These are phyloP conservation scores for Venturia oleaginea DNA, from an alignment of 2,329 filamentous ascomycete genomes.

Conservation along the genomic window DNA sequence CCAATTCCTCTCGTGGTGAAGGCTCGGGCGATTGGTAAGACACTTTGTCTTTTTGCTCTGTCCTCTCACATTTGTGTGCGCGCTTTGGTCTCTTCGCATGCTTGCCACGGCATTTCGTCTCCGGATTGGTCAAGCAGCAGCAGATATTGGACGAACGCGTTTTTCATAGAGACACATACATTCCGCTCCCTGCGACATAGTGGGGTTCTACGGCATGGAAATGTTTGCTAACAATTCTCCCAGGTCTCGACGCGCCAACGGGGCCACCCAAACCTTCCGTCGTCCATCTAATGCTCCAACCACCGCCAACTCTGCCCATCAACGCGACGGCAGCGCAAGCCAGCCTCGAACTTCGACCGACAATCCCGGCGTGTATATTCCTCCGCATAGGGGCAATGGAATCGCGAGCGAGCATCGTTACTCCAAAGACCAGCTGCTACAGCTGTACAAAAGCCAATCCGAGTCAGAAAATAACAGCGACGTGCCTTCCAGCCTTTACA, in stretches of 20 bases:
- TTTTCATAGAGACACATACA: not conserved
- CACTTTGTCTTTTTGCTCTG: not conserved
- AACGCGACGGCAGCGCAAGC: conserved; percentile 22
- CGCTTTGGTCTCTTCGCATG: conserved; percentile 3
- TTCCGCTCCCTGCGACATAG: not conserved
- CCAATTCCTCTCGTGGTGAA: conserved; percentile 34
- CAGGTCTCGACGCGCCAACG: conserved; percentile 57
- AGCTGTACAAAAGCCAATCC: conserved; percentile 56
- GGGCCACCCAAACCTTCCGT: conserved; percentile 59
- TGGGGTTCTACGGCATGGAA: not conserved
- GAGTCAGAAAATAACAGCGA: conserved; percentile 46
- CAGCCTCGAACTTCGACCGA: conserved; percentile 26
- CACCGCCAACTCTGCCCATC: conserved; percentile 26
- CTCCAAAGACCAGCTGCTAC: conserved; percentile 68
- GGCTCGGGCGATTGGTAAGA: conserved; percentile 39
- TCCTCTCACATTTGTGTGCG: conserved; percentile 4
- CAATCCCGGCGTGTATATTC: conserved; percentile 47
- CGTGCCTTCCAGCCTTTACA: conserved; percentile 59
- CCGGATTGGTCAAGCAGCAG: not conserved
- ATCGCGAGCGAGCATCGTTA: conserved; percentile 53
- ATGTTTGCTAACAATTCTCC: conserved; percentile 17
- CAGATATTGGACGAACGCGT: not conserved
- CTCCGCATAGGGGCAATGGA: conserved; percentile 53
- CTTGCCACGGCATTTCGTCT: not conserved
- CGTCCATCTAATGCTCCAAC: conserved; percentile 48